Evolutionary conservation across 1,139 yeast genomes (phyloP), one percentile per base, ranked within the genome.

Genomic region (Taphrina pruni): DNA sequence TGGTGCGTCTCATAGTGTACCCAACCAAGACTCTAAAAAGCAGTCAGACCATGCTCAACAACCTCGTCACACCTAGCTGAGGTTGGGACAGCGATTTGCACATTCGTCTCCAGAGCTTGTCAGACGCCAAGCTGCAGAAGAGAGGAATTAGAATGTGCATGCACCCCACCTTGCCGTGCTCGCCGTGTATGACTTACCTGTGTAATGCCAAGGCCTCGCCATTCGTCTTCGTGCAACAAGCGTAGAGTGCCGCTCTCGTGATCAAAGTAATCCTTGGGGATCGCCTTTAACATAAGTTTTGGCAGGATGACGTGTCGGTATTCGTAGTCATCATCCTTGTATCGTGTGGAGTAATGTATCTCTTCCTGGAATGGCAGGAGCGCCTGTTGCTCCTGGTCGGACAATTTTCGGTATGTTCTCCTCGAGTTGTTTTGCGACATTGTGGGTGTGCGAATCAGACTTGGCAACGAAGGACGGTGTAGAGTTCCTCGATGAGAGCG

Each of bases 141-240:
- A n/a, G 20, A n/a, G n/a, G 20, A 45, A 45, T 1, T 12, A 45
- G 20, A 45, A 6, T 45, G 8, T 45, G 48, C 48, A 45, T 45
- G 20, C 48, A 45, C 48, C 48, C 48, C 48, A 45, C 48, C 20
- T n/a, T 45, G 48, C 32, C 32, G n/a, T 45, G 48, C 48, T 14
- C 38, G n/a, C 55, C 55, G 55, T 35, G 41, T 32, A 32, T 46
- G 17, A n/a, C 71, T 9, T 58, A 70, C 71, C 79, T 94, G 99
- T 11, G 99, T 95, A 75, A 95, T 92, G 3, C 99, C 99, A 70
- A 95, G 82, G 1, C 98, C 98, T 78, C 99, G 85, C 99, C 99
- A 95, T 79, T 95, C 99, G 74, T 94, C 98, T 78, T 95, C 99
- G 71, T 89, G 80, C 67, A 95, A 82, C 69, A 95, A 90, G 74